These are phyloP conservation scores for Coniochaeta pulveracea DNA, from an alignment of 2,329 filamentous ascomycete genomes.

Conservation along the genomic window DNA sequence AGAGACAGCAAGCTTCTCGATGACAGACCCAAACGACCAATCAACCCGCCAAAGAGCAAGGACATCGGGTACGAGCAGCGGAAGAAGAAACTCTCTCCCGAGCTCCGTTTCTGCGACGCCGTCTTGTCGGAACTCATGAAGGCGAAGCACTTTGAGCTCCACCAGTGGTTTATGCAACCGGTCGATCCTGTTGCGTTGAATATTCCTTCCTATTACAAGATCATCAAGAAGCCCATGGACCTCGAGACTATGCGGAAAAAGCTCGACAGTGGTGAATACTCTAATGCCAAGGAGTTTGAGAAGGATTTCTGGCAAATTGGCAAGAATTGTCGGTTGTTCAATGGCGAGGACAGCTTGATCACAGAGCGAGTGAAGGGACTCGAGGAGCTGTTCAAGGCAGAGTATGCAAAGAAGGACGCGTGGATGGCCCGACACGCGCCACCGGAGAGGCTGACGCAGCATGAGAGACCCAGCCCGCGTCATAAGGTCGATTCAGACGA, in stretches of 20 bases:
- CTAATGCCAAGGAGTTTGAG: slow-evolving; percentile 75
- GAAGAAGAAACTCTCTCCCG: slow-evolving; percentile 82
- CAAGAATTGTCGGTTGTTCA: slow-evolving; percentile 87
- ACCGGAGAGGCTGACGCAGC: slow-evolving; percentile 23
- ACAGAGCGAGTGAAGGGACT: slow-evolving; percentile 60
- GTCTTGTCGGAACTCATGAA: slow-evolving; percentile 70
- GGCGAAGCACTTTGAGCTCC: slow-evolving; percentile 54
- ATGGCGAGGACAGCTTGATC: slow-evolving; percentile 61
- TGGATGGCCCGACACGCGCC: slow-evolving; percentile 67
- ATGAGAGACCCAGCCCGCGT: slow-evolving; percentile 49
- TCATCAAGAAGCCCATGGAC: slow-evolving; percentile 98
- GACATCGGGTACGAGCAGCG: slow-evolving; percentile 89
- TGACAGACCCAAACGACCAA: slow-evolving; percentile 79
- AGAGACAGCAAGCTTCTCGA: slow-evolving; percentile 73
- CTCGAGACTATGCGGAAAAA: slow-evolving; percentile 71
- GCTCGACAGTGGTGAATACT: slow-evolving; percentile 67
- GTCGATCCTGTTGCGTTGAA: slow-evolving; percentile 91
- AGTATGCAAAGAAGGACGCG: slow-evolving; percentile 68
- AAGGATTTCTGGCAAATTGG: slow-evolving; percentile 74
- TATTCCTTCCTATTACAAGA: slow-evolving; percentile 83
- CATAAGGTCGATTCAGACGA: slow-evolving; percentile 65
- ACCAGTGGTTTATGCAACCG: slow-evolving; percentile 66
- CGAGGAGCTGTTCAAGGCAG: slow-evolving; percentile 61
- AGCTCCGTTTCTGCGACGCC: slow-evolving; percentile 82
- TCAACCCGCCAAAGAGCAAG: slow-evolving; percentile 81